Percentiles rank a stretch among this genome's conserved stretches.
Evolutionary conservation across 768 basidiomycete genomes (phyloP).

Genomic region (Rhizopogon vesiculosus): DNA sequence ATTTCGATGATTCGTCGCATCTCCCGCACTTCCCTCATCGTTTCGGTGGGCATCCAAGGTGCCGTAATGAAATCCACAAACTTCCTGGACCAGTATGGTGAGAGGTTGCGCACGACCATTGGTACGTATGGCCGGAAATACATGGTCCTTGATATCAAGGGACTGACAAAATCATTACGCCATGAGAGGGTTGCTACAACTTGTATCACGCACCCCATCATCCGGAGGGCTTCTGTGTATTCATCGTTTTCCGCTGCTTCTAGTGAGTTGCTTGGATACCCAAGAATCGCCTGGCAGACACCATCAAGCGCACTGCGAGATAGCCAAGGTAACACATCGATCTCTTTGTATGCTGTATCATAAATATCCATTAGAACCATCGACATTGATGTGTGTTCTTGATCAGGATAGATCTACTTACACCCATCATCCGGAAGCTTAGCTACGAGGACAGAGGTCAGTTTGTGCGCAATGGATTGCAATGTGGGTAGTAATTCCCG

Average conservation of each 20-base stretch:
- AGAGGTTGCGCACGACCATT: background rate
- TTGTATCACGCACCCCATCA: background rate
- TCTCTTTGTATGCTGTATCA: conserved; percentile 10
- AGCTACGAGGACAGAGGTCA: conserved; percentile 5
- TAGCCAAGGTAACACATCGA: conserved; percentile 20
- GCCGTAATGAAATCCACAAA: background rate
- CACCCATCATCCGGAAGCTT: background rate
- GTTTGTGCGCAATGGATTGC: conserved; percentile 14
- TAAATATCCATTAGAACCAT: background rate
- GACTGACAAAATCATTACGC: no score
- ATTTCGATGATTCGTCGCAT: conserved; percentile 7
- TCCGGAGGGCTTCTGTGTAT: background rate
- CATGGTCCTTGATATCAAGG: background rate
- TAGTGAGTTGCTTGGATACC: conserved; percentile 14
- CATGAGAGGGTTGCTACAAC: no score
- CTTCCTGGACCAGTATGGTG: background rate
- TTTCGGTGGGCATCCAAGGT: background rate
- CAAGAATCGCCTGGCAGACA: conserved; percentile 18
- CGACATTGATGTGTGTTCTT: conserved; percentile 1
- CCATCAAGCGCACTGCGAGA: conserved; percentile 18
- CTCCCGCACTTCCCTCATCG: conserved; percentile 2
- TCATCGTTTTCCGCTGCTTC: conserved; percentile 9
- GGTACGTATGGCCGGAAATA: background rate
- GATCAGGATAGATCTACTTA: no score
- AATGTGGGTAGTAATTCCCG: conserved; percentile 2